Base-by-base conservation (phyloP, 2,329 filamentous ascomycete species). In the Shiraia bambusicola region DNA sequence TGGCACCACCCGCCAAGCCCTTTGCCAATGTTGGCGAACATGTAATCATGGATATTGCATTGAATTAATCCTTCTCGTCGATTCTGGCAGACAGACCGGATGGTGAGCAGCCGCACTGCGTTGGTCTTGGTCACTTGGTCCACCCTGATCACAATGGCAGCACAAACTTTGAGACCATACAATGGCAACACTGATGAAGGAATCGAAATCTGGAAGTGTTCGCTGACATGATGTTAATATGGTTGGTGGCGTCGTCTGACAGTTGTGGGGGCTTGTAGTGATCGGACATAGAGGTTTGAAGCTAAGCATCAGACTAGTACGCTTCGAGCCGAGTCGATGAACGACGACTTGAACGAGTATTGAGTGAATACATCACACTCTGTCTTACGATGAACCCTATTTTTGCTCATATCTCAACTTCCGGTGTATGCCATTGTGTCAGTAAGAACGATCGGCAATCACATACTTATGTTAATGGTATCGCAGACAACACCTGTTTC, bases 211-310 rank as follows among this genome's bases (percentile, higher is more conserved):
- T 36, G 40, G 37, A 41, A 40, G 40, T 40, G 28, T 24, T 41
- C 28, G 36, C 34, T 33, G 16, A 28, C 31, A 34, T 39, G 32
- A 22, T 36, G 40, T 37, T 28, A 35, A 32, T 28, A 41, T 28
- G 28, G 29, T 36, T 35, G 41, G 43, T 52, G 53, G 36, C 37
- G 37, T 50, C 38, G 43, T 53, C 50, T 57, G 50, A 47, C 55
- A 58, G 45, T 39, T 46, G 28, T 45, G 37, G 42, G 32, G 32
- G 36, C 32, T 22, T 40, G 30, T 31, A 42, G 39, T 35, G 31
- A 41, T 46, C 51, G 49, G 45, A 49, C 40, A 40, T 41, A 49
- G 48, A 54, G 46, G 51, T 55, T 55, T 47, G 36, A 53, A 14
- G 31, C 50, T 51, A 51, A 30, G 28, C 24, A n/a, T 28, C 14